These are phyloP conservation scores for Globisporangium iwayamae DNA, from an alignment of 352 stramenopile genomes.

Conservation along the genomic window DNA sequence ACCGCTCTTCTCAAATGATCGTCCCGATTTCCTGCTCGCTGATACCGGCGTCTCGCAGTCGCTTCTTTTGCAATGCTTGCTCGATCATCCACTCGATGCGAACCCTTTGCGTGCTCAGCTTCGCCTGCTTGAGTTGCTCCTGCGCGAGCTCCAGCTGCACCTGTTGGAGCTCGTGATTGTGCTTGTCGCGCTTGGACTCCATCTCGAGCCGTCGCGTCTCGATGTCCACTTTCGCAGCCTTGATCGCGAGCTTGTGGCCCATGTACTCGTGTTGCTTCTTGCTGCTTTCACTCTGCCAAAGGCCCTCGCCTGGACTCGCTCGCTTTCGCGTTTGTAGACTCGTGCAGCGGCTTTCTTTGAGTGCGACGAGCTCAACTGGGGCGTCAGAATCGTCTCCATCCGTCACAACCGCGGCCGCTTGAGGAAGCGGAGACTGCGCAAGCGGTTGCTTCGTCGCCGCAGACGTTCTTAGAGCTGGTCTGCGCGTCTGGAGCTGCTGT, in stretches of 20 bases:
- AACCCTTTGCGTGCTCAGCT: slow-evolving; percentile 45
- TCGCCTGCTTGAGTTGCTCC: slow-evolving; percentile 51
- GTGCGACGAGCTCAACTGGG: background rate
- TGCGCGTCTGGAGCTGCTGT: background rate
- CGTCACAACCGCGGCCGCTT: background rate
- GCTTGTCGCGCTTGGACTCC: slow-evolving; percentile 40
- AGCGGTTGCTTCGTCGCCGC: background rate
- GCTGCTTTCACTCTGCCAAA: background rate
- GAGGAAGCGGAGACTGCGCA: background rate
- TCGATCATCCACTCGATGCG: slow-evolving; percentile 49
- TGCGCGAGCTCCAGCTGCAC: slow-evolving; percentile 46
- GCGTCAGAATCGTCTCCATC: slow-evolving; percentile 2
- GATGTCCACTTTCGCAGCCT: slow-evolving; percentile 40
- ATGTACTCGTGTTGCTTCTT: slow-evolving; percentile 29
- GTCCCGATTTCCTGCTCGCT: slow-evolving; percentile 32
- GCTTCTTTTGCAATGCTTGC: slow-evolving; percentile 53
- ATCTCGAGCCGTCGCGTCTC: slow-evolving; percentile 39
- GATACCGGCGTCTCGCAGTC: slow-evolving; percentile 39
- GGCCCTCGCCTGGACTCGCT: background rate
- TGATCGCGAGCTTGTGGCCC: slow-evolving; percentile 33
- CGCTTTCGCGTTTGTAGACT: slow-evolving; percentile 10
- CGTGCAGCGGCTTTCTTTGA: background rate
- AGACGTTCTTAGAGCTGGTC: background rate
- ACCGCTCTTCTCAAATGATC: slow-evolving; percentile 17
- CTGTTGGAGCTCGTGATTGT: slow-evolving; percentile 32